Base-by-base conservation (phyloP, 192 early-diverging fungal genomes). In the Entomortierella beljakovae region DNA sequence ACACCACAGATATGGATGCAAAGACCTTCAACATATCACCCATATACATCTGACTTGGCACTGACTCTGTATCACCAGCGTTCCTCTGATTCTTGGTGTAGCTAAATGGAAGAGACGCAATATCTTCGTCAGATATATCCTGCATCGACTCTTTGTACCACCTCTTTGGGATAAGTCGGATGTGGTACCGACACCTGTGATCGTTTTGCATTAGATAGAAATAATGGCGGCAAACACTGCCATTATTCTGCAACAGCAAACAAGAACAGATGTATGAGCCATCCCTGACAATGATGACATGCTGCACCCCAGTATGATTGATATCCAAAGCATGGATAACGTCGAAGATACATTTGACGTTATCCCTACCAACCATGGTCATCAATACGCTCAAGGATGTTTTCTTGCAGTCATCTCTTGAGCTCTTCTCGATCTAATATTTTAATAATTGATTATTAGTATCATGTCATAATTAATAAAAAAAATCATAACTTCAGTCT, bases 191-290 rank as follows among this genome's bases (percentile, higher is more conserved):
- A 13, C 20, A 40, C 23, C 23, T 26, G 9, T 2, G 38, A 6
- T n/a, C 16, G 2, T 26, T 22, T 35, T 3, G 4, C 38, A 29
- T 43, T 13, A 46, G 2, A 18, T 35, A 42, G n/a, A 61, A 38
- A n/a, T 46, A 61, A 43, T 61, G 58, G 1, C 58, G 38, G 25
- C 58, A 61, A 2, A 61, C 58, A 46, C 22, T 13, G 7, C 58
- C 58, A 46, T 33, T 26, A 26, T 46, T 61, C 7, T 43, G 58
- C 28, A 61, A 35, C 5, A 26, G 5, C 1, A 43, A 42, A 22
- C 58, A 61, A 35, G 58, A 6, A 26, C 58, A 43, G 58, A 43
- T 28, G 25, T 61, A 61, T 5, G 31, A 26, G 18, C 40, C 58
- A 18, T 43, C 58, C 7, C 23, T 28, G 22, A 61, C 25, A 5